A percentile compares a stretch with the other conserved stretches of the same genome.
These are phyloP conservation scores for Dendrostoma leiphaemia DNA, from an alignment of 2,329 filamentous ascomycete species.

Conservation along the genomic window DNA sequence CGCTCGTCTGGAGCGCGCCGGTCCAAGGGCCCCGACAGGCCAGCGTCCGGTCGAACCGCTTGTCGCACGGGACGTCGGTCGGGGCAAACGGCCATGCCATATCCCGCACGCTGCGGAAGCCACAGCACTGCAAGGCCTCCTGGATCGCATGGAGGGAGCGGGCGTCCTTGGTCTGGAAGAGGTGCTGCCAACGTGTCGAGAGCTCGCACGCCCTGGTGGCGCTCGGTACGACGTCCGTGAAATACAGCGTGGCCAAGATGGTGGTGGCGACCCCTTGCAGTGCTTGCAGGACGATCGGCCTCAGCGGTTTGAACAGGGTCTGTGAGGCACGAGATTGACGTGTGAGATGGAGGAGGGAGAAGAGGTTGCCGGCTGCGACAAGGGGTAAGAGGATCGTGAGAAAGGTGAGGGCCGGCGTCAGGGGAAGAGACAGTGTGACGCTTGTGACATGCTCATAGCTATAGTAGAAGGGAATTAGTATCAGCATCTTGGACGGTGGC, in stretches of 20 bases:
- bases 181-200: conserved; percentile 51
- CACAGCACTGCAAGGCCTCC: conserved; percentile 66
- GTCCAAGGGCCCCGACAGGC: conserved; percentile 57
- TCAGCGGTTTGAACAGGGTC: conserved; percentile 22
- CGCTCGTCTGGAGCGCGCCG: conserved; percentile 49
- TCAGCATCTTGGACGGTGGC: not conserved
- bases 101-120: conserved; percentile 55
- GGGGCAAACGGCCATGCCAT: conserved; percentile 60
- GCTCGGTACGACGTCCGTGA: conserved; percentile 34
- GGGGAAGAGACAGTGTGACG: conserved; percentile 38
- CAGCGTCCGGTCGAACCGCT: conserved; percentile 41
- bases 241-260: conserved; percentile 43
- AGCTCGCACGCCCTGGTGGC: conserved; percentile 48
- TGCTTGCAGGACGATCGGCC: conserved; percentile 36
- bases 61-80: conserved; percentile 36
- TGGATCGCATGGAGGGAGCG: conserved; percentile 58
- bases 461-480: conserved; percentile 4
- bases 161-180: conserved; percentile 52
- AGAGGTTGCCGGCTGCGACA: conserved; percentile 35
- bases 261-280: conserved; percentile 41
- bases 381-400: conserved; percentile 39
- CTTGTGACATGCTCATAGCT: conserved; percentile 40
- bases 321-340: conserved; percentile 21
- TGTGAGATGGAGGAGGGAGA: conserved; percentile 32
- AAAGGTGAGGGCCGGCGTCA: conserved; percentile 34